Conservation (phyloP, 1,284 basidiomycete genomes). For the Neonothopanus nambi region DNA sequence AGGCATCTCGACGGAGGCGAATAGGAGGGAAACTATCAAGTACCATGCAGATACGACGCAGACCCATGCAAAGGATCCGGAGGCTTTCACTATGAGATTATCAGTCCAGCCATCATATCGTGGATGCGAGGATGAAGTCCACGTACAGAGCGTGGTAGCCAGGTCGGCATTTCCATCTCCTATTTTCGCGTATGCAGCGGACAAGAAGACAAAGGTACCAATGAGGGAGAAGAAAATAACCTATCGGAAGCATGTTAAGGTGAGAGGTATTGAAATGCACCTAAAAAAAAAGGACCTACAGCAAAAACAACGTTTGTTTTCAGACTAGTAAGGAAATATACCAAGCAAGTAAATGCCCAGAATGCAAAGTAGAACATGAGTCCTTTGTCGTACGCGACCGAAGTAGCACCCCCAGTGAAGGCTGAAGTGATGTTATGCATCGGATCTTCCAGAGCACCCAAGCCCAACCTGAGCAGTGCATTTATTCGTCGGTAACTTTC, state of each 20-base stretch:
- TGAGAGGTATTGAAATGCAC: background rate
- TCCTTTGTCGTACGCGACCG: slow-evolving; percentile 19
- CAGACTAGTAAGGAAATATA: slow-evolving; percentile 18
- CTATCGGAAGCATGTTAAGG: slow-evolving; percentile 10
- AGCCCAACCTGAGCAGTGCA: slow-evolving; percentile 16
- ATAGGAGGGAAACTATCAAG: slow-evolving; percentile 17
- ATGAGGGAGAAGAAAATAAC: slow-evolving; percentile 19
- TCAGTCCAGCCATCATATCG: background rate
- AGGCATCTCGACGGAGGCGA: slow-evolving; percentile 22
- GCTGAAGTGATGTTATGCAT: slow-evolving; percentile 18
- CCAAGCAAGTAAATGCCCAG: slow-evolving; percentile 17
- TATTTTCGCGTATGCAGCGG: slow-evolving; percentile 17
- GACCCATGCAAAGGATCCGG: slow-evolving; percentile 21
- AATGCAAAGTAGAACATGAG: slow-evolving; percentile 23
- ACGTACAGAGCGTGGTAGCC: slow-evolving; percentile 15
- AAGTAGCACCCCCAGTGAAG: slow-evolving; percentile 12
- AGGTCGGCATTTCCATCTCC: slow-evolving; percentile 14
- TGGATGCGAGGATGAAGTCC: background rate
- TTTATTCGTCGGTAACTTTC: background rate
- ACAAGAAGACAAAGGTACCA: slow-evolving; percentile 16
- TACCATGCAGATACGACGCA: slow-evolving; percentile 18
- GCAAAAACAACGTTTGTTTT: slow-evolving; percentile 21
- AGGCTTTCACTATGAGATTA: slow-evolving; percentile 20
- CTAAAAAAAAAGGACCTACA: slow-evolving; percentile 13
- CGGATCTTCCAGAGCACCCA: slow-evolving; percentile 20